A percentile compares a stretch with the other conserved stretches of the same genome.
phyloP scores from a whole-genome alignment of 2,329 filamentous ascomycete genomes.

The Podosphaera fusca region DNA sequence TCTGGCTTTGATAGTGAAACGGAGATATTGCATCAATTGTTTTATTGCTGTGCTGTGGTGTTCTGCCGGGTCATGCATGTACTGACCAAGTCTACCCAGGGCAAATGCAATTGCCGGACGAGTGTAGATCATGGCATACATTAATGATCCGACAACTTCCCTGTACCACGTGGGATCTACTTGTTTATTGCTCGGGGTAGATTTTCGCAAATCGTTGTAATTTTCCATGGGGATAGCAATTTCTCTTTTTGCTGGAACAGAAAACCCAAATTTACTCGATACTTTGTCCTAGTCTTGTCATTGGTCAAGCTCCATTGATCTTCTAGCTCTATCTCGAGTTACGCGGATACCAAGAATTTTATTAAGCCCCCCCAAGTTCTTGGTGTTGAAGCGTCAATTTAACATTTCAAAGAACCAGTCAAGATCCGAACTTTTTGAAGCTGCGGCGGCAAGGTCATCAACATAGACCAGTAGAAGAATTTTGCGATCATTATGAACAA shows the following conservation, averaged over 20 bases:
- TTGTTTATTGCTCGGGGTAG: neutral
- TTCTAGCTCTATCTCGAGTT: neutral
- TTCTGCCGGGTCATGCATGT: neutral
- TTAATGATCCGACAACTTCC: neutral
- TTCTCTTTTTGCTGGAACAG: neutral
- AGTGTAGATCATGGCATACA: neutral
- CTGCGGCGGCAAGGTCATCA: neutral
- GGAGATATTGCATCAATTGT: neutral
- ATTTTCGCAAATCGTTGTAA: neutral
- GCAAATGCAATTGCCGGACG: neutral
- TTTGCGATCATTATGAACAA: neutral
- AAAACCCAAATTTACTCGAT: neutral
- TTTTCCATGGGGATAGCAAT: neutral
- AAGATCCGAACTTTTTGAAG: neutral
- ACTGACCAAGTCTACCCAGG: neutral
- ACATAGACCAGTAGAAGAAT: neutral
- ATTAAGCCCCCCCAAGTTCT: neutral
- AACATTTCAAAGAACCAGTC: neutral
- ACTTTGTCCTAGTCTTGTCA: neutral
- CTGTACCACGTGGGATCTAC: neutral
- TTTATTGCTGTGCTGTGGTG: neutral
- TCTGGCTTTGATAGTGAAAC: neutral
- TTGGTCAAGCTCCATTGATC: neutral
- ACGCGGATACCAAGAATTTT: neutral
- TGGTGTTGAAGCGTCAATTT: neutral